These are phyloP conservation scores for Pseudocercospora crystallina DNA, from an alignment of 2,329 filamentous ascomycete species.

Conservation along the genomic window DNA sequence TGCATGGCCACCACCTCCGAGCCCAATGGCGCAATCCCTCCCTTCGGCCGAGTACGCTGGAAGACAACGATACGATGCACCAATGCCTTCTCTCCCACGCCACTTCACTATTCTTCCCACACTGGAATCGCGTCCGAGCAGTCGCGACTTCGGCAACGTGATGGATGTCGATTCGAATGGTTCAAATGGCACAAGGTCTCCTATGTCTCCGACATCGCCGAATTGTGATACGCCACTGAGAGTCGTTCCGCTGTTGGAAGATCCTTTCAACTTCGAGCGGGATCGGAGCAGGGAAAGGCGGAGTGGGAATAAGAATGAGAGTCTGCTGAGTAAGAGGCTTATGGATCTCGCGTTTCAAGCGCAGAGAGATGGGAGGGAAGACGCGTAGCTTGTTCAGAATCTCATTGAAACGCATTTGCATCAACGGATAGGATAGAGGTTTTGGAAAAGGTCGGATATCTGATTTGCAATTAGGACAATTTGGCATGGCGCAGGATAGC, in stretches of 20 bases:
- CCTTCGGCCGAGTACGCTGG: slow-evolving; percentile 26
- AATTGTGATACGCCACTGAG: slow-evolving; percentile 13
- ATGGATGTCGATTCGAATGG: slow-evolving; percentile 25
- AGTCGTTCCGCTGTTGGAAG: slow-evolving; percentile 13
- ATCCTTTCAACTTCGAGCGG: slow-evolving; percentile 29
- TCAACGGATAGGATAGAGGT: neutral
- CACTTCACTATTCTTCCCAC: slow-evolving; percentile 25
- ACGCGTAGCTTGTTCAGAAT: neutral
- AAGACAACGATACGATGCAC: slow-evolving; percentile 23
- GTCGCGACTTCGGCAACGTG: slow-evolving; percentile 29
- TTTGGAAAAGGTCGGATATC: neutral
- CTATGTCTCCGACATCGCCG: slow-evolving; percentile 12
- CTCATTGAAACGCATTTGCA: neutral
- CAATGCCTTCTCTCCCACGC: slow-evolving; percentile 28
- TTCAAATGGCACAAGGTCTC: slow-evolving; percentile 24
- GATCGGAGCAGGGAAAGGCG: slow-evolving; percentile 63
- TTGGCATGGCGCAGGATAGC: too few species aligned
- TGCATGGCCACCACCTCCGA: slow-evolving; percentile 6
- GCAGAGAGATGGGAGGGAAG: slow-evolving; percentile 6
- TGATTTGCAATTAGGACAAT: neutral
- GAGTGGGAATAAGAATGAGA: slow-evolving; percentile 59
- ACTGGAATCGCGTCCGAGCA: slow-evolving; percentile 32
- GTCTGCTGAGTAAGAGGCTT: slow-evolving; percentile 67
- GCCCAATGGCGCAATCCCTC: slow-evolving; percentile 25
- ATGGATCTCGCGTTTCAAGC: slow-evolving; percentile 53